A percentile compares a stretch with the other conserved stretches of the same genome.
These are phyloP conservation scores for Pseudonitzschia delicatissima DNA, from an alignment of 108 stramenopile genomes.

Conservation along the genomic window DNA sequence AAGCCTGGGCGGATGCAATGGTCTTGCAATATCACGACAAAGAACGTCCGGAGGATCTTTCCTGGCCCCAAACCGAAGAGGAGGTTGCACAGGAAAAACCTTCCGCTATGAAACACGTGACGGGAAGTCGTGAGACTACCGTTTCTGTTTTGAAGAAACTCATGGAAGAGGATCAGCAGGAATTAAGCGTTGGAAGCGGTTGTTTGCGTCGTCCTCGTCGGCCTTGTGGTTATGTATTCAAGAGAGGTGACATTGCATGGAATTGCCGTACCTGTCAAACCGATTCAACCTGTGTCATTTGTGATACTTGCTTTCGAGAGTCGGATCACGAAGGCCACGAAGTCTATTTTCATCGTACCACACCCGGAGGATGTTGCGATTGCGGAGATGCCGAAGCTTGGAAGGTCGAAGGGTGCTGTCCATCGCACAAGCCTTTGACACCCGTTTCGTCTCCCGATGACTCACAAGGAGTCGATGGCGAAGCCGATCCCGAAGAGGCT, in stretches of 20 bases:
- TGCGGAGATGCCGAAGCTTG: constrained; percentile 99
- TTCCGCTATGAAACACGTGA: not conserved
- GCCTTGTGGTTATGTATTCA: constrained; percentile 95
- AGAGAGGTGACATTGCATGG: constrained; percentile 95
- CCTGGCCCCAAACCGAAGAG: constrained; percentile 19
- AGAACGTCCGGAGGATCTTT: not conserved
- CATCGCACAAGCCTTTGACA: constrained; percentile 59
- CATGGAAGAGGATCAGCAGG: constrained; percentile 20
- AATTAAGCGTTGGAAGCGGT: not conserved
- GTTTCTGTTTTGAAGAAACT: constrained; percentile 22
- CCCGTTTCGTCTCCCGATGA: not conserved
- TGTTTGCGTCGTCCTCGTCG: constrained; percentile 23
- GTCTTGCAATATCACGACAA: constrained; percentile 62
- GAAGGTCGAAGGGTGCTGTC: constrained; percentile 88
- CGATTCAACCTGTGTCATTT: constrained; percentile 95
- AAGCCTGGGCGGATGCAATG: constrained; percentile 78
- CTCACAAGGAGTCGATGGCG: not conserved
- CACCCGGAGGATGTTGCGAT: constrained; percentile 98
- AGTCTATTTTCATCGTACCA: constrained; percentile 96
- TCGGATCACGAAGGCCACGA: constrained; percentile 94
- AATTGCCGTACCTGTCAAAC: constrained; percentile 96
- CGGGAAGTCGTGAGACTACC: constrained; percentile 14
- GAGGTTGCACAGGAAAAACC: constrained; percentile 15
- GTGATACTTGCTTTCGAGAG: constrained; percentile 90
- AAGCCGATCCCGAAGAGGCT: constrained; percentile 53